Evolutionary conservation across 2,329 filamentous ascomycete species (phyloP).

Genomic region (Scolecobasidium constrictum): DNA sequence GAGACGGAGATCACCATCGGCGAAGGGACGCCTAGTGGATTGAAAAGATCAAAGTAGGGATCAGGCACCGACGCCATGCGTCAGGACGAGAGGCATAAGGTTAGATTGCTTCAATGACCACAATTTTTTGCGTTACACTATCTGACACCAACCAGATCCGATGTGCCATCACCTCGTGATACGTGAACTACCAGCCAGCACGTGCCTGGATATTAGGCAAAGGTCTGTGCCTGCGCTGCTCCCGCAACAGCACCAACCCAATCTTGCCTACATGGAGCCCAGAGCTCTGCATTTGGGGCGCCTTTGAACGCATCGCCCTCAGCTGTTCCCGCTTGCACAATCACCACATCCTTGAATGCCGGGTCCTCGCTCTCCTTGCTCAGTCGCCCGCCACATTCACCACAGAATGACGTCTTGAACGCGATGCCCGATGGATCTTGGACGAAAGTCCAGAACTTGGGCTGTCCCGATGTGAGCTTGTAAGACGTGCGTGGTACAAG

Average conservation of each 20-base stretch:
- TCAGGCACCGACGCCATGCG: no score
- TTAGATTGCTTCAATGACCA: constrained; percentile 10
- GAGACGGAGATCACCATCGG: no score
- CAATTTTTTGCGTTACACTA: neutral
- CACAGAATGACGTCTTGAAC: neutral
- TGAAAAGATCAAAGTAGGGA: no score
- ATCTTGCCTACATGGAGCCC: neutral
- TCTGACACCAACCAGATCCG: constrained; percentile 2
- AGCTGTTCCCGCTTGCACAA: neutral
- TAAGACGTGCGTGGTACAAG: constrained; percentile 28
- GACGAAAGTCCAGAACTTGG: neutral
- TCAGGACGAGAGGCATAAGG: no score
- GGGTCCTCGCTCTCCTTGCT: neutral
- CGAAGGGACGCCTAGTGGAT: no score
- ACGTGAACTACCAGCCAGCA: no score
- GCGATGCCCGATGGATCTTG: neutral
- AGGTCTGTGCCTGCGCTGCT: neutral
- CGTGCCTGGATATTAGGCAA: no score
- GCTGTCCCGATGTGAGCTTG: neutral
- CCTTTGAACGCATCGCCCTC: neutral
- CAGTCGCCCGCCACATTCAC: neutral
- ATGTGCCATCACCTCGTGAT: neutral
- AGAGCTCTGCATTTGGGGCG: neutral
- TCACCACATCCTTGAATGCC: neutral
- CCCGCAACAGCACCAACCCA: neutral